Evolutionary conservation across 2,329 filamentous ascomycete genomes (phyloP).

Genomic region (Apiospora pterosperma): DNA sequence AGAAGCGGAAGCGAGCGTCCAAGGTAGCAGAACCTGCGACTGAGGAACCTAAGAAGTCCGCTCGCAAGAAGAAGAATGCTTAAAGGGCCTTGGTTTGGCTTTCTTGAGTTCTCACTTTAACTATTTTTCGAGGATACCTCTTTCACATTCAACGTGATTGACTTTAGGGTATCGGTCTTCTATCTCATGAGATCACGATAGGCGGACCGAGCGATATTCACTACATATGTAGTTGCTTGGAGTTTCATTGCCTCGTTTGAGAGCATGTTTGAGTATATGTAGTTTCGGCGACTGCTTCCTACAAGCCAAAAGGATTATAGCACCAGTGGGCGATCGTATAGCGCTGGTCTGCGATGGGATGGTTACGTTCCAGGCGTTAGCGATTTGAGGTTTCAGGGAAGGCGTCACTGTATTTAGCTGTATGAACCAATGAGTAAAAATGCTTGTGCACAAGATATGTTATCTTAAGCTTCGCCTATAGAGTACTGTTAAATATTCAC

Average conservation of each 20-base stretch:
- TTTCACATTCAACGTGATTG: constrained; percentile 2
- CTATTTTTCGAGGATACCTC: constrained; percentile 8
- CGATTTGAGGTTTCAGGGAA: background rate
- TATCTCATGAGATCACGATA: constrained; percentile 6
- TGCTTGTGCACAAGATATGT: background rate
- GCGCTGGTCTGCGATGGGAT: background rate
- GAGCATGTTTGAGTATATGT: background rate
- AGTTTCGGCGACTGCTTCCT: background rate
- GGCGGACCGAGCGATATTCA: background rate
- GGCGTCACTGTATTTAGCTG: constrained; percentile 1
- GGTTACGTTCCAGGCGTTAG: background rate
- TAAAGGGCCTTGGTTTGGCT: constrained; percentile 26
- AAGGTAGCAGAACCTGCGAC: constrained; percentile 50
- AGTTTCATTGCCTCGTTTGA: background rate
- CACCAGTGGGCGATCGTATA: background rate
- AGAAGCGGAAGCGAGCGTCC: constrained; percentile 60
- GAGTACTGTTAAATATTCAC: background rate
- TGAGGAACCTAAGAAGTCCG: constrained; percentile 59
- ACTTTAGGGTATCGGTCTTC: background rate
- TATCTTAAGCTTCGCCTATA: background rate
- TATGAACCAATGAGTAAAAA: constrained; percentile 1
- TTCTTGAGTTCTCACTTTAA: constrained; percentile 3
- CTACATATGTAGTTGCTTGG: background rate
- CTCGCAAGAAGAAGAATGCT: constrained; percentile 51
- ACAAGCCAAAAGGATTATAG: background rate